Evolutionary conservation across 192 early-diverging fungal genomes (phyloP).

Genomic region (Coemansia sp.): DNA sequence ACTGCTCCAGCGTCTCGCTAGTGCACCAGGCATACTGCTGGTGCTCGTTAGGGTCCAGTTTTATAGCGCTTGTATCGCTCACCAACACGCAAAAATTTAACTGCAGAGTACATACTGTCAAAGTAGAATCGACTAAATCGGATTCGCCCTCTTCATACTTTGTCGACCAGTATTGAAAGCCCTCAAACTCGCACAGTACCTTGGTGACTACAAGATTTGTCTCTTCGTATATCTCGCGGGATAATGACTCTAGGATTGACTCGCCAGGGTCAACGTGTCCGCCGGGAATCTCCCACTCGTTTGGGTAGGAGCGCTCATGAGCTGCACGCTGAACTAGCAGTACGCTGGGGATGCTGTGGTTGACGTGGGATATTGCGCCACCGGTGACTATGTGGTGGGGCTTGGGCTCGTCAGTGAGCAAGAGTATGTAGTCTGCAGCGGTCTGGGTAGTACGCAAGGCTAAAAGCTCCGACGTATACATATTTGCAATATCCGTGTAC

Average conservation of each 20-base stretch:
- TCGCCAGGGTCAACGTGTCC: constrained; percentile 46
- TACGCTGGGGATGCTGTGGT: constrained; percentile 8
- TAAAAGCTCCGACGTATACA: too few species aligned
- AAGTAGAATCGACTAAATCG: not conserved
- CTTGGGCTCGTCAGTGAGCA: not conserved
- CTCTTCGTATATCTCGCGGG: constrained; percentile 48
- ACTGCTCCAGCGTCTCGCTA: constrained; percentile 25
- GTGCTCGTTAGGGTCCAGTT: constrained; percentile 37
- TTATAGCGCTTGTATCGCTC: not conserved
- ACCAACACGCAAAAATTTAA: constrained; percentile 44
- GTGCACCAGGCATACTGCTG: constrained; percentile 42
- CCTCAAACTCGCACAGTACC: constrained; percentile 31
- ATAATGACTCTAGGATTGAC: constrained; percentile 32
- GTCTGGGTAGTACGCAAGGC: too few species aligned
- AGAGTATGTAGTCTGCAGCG: too few species aligned
- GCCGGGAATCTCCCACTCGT: constrained; percentile 53
- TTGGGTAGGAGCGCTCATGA: constrained; percentile 38
- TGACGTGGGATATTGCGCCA: constrained; percentile 24
- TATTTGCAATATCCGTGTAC: too few species aligned
- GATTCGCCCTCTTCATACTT: constrained; percentile 30
- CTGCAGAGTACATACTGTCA: constrained; percentile 29
- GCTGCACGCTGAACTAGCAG: constrained; percentile 47
- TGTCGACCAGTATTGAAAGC: constrained; percentile 36
- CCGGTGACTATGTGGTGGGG: constrained; percentile 43
- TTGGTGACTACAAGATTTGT: constrained; percentile 30